Conservation (phyloP, 2,329 filamentous ascomycete species). For the Talaromyces sp. region DNA sequence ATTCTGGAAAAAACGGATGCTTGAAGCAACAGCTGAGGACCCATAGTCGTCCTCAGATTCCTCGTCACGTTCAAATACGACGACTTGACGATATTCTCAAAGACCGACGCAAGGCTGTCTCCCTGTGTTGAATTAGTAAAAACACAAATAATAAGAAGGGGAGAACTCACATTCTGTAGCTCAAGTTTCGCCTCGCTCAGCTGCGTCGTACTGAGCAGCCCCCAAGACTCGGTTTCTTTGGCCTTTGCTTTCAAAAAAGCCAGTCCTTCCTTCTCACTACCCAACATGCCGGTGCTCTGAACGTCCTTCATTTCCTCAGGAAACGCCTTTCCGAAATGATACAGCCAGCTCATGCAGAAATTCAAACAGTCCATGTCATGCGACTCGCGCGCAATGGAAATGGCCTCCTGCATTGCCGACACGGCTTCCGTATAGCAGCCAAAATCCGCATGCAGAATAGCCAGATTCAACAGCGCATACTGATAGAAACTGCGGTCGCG, state of each 20-base stretch:
- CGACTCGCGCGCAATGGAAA: slow-evolving; percentile 90
- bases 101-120: slow-evolving; percentile 54
- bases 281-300: slow-evolving; percentile 68
- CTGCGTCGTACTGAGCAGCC: slow-evolving; percentile 74
- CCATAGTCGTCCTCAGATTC: slow-evolving; percentile 67
- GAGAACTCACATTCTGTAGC: slow-evolving; percentile 63
- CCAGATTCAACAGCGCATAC: slow-evolving; percentile 88
- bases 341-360: slow-evolving; percentile 92
- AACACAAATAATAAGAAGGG: slow-evolving; percentile 29
- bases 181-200: slow-evolving; percentile 80
- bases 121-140: slow-evolving; percentile 37
- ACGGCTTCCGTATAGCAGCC: slow-evolving; percentile 85
- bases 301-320: slow-evolving; percentile 67
- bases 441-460: slow-evolving; percentile 91
- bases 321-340: slow-evolving; percentile 85
- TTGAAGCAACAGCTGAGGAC: slow-evolving; percentile 67
- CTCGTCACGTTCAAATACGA: slow-evolving; percentile 77
- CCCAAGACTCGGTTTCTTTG: slow-evolving; percentile 81
- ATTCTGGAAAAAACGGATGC: slow-evolving; percentile 73
- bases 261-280: slow-evolving; percentile 74
- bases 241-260: slow-evolving; percentile 81
- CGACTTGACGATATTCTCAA: slow-evolving; percentile 77
- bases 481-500: slow-evolving; percentile 84
- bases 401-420: slow-evolving; percentile 90
- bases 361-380: slow-evolving; percentile 89